These are phyloP conservation scores for Plasmodium billcollinsi DNA, from an alignment of 169 alveolate species.

Conservation along the genomic window DNA sequence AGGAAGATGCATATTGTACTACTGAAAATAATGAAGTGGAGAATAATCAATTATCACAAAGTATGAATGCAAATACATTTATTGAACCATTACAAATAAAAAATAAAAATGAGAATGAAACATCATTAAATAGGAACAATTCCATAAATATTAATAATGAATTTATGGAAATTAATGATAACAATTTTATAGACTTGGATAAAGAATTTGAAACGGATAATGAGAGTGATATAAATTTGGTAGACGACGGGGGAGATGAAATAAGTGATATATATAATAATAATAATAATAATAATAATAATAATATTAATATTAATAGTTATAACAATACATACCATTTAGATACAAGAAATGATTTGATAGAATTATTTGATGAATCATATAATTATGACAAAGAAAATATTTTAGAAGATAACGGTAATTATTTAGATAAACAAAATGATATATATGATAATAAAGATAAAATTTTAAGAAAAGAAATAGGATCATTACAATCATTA, in stretches of 20 bases:
- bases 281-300: not conserved
- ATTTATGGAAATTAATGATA: conserved; percentile 9
- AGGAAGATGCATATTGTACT: not conserved
- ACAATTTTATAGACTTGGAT: conserved; percentile 50
- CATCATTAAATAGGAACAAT: not conserved
- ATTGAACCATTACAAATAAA: too few species aligned
- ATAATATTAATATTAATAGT: not conserved
- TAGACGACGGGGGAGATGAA: not conserved
- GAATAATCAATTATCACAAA: not conserved
- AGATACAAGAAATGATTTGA: not conserved
- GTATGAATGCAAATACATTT: too few species aligned
- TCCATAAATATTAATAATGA: not conserved
- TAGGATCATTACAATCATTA: too few species aligned
- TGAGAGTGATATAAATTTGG: conserved; percentile 6
- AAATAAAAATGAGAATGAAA: not conserved
- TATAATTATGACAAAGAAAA: conserved; percentile 19
- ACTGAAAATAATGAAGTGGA: not conserved
- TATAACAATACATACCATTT: not conserved
- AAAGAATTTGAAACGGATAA: conserved; percentile 68
- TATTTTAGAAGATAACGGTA: not conserved
- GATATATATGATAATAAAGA: too few species aligned
- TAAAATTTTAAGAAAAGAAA: too few species aligned
- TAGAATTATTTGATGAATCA: conserved; percentile 8
- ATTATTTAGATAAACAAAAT: not conserved
- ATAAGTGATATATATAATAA: not conserved